Evolutionary conservation across 306 rosid species (phyloP).

Genomic region (Fagus crenata): DNA sequence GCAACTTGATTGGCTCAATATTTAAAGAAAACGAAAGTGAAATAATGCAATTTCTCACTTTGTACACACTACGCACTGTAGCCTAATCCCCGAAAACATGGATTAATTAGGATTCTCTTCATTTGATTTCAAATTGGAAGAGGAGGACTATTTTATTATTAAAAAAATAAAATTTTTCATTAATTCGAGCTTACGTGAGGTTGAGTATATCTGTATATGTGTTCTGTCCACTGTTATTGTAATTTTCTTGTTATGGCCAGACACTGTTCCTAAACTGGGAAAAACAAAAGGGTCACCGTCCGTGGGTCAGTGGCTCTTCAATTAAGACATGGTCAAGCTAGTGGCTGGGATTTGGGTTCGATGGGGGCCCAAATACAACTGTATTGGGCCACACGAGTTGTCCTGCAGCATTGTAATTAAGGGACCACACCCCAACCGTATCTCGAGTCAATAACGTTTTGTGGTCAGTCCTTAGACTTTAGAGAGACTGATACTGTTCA

Average conservation of each 20-base stretch:
- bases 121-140: no score
- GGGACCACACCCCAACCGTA: neutral
- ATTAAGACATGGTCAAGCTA: neutral
- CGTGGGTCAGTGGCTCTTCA: neutral
- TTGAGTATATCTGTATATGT: neutral
- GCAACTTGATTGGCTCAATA: neutral
- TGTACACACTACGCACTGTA: no score
- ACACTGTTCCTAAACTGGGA: neutral
- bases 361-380: neutral
- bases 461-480: neutral
- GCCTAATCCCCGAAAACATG: no score
- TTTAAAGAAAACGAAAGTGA: no score
- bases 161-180: no score
- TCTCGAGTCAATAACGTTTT: neutral
- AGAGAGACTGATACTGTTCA: neutral
- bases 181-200: no score
- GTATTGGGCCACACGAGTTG: neutral
- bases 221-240: neutral
- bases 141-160: no score
- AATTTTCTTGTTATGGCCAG: neutral
- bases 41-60: no score
- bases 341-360: conserved; percentile 8
- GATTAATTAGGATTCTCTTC: no score
- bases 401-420: neutral
- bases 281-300: neutral